phyloP scores from a whole-genome alignment of 768 basidiomycete species.

The Boletus sp. region DNA sequence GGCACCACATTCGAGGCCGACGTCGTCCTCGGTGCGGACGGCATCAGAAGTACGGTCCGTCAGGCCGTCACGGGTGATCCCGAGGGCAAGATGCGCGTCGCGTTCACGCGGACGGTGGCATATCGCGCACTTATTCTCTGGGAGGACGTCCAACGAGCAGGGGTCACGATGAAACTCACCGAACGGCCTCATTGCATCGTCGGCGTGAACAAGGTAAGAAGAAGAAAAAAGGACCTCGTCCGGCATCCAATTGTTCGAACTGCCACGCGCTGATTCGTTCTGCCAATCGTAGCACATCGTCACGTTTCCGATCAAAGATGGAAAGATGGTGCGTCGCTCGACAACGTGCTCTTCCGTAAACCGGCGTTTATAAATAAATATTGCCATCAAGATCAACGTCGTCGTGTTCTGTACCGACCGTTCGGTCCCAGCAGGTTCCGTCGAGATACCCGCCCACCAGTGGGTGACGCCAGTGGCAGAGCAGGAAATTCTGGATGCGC shows the following conservation, averaged over 20 bases:
- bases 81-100: slow-evolving; percentile 24
- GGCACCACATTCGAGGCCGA: slow-evolving; percentile 46
- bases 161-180: slow-evolving; percentile 41
- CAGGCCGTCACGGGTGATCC: slow-evolving; percentile 34
- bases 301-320: slow-evolving; percentile 46
- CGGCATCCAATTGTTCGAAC: no score
- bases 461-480: slow-evolving; percentile 45
- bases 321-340: slow-evolving; percentile 36
- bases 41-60: slow-evolving; percentile 39
- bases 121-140: slow-evolving; percentile 49
- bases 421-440: slow-evolving; percentile 26
- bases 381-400: slow-evolving; percentile 42
- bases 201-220: slow-evolving; percentile 44
- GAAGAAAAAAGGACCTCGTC: no score
- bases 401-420: slow-evolving; percentile 42
- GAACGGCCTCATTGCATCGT: slow-evolving; percentile 41
- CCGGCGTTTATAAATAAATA: not conserved
- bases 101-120: slow-evolving; percentile 47
- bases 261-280: not conserved
- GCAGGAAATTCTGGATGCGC: slow-evolving; percentile 44
- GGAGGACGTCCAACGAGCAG: slow-evolving; percentile 39
- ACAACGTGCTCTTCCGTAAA: not conserved
- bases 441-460: slow-evolving; percentile 27
- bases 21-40: slow-evolving; percentile 45
- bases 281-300: slow-evolving; percentile 45